Evolutionary conservation across 208 protist genomes (phyloP).

Genomic region (Lotmaria passim): DNA sequence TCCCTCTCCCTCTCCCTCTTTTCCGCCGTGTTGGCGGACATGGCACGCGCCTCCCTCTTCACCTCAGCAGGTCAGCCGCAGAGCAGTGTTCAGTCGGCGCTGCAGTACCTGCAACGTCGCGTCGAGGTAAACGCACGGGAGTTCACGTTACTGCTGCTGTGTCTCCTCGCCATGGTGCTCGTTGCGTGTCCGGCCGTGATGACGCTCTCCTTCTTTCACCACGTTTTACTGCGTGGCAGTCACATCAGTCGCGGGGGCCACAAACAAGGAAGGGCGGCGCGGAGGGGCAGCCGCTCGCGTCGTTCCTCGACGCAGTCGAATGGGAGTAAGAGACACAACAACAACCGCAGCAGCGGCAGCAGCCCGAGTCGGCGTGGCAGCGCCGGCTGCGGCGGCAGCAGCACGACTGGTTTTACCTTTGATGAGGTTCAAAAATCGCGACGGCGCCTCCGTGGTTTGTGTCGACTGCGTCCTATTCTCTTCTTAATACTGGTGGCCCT

Average conservation of each 20-base stretch:
- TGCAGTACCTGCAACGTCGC: not conserved
- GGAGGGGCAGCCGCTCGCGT: not conserved
- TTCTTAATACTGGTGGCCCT: conserved; percentile 8
- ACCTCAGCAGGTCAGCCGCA: not conserved
- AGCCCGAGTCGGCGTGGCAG: too few species aligned
- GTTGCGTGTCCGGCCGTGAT: conserved; percentile 18
- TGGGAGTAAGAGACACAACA: not conserved
- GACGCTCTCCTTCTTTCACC: conserved; percentile 3
- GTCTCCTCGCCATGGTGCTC: conserved; percentile 23
- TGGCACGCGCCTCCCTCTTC: conserved; percentile 19
- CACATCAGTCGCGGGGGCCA: not conserved
- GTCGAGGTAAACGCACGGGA: conserved; percentile 14
- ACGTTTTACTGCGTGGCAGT: not conserved
- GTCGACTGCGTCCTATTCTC: not conserved
- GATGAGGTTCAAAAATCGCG: not conserved
- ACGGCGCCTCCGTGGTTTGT: not conserved
- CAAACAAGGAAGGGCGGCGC: not conserved
- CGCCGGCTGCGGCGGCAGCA: not conserved
- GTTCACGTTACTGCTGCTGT: conserved; percentile 26
- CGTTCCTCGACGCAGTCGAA: not conserved
- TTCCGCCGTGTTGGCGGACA: conserved; percentile 31
- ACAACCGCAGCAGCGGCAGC: not conserved
- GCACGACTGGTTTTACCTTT: conserved; percentile 1
- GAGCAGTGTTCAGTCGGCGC: not conserved
- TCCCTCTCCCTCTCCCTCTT: conserved; percentile 34